Percentiles rank a stretch among this genome's conserved stretches.
These are phyloP conservation scores for Xylaria scruposa DNA, from an alignment of 495 filamentous ascomycete species.

Conservation along the genomic window DNA sequence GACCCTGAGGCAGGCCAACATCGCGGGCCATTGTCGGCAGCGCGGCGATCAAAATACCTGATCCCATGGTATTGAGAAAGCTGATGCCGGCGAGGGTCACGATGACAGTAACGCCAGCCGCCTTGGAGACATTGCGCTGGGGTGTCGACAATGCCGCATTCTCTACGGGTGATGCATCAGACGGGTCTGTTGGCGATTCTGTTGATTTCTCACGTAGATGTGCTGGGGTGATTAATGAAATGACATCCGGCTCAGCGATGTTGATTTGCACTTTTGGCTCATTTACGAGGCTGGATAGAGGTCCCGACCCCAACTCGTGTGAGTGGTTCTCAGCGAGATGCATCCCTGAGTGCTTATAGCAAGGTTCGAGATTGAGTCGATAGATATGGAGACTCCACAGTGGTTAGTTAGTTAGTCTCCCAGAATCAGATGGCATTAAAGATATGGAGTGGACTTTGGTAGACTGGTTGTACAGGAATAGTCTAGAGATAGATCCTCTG, in stretches of 20 bases:
- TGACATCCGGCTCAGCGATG: neutral
- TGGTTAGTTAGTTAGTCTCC: neutral
- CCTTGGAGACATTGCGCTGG: neutral
- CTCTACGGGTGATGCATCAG: neutral
- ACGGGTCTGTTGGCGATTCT: neutral
- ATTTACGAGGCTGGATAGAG: neutral
- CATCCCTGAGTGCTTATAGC: neutral
- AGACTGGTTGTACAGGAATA: neutral
- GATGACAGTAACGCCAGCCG: conserved; percentile 19
- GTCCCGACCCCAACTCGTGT: neutral
- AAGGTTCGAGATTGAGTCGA: neutral
- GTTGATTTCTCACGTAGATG: neutral
- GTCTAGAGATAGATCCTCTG: neutral
- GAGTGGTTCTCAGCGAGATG: neutral
- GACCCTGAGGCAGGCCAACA: conserved; percentile 33
- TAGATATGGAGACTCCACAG: neutral
- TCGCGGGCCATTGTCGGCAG: conserved; percentile 44
- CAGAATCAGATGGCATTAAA: neutral
- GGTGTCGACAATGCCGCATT: neutral
- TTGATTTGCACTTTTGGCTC: neutral
- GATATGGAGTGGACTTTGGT: neutral
- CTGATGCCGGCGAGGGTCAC: conserved; percentile 42
- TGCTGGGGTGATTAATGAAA: neutral
- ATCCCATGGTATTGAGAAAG: conserved; percentile 46
- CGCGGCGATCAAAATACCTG: conserved; percentile 38